phyloP scores from a whole-genome alignment of 2,329 filamentous ascomycete species.

The Apiospora arundinis region DNA sequence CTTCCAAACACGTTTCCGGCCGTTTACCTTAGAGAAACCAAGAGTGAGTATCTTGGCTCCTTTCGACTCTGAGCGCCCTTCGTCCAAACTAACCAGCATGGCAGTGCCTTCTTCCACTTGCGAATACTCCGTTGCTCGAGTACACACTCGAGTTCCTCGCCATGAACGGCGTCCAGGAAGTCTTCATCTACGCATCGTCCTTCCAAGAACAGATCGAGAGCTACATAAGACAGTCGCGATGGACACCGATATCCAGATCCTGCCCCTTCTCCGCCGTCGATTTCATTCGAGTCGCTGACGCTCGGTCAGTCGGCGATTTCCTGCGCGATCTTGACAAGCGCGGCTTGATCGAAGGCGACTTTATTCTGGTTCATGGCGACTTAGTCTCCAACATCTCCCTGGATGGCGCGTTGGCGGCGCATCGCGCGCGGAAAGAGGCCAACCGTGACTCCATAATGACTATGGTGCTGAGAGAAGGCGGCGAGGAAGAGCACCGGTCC shows the following conservation, averaged over 20 bases:
- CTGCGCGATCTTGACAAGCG: constrained; percentile 92
- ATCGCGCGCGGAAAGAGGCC: constrained; percentile 78
- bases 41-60: constrained; percentile 63
- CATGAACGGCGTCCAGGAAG: constrained; percentile 92
- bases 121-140: constrained; percentile 93
- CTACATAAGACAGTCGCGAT: constrained; percentile 80
- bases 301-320: constrained; percentile 88
- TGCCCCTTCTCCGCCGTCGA: constrained; percentile 79
- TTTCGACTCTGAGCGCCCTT: not conserved
- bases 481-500: constrained; percentile 72
- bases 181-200: constrained; percentile 89
- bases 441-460: constrained; percentile 99
- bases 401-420: constrained; percentile 77
- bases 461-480: constrained; percentile 83
- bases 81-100: constrained; percentile 28
- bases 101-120: constrained; percentile 89
- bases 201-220: constrained; percentile 87
- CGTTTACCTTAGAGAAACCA: constrained; percentile 87
- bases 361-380: constrained; percentile 91
- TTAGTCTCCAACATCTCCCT: constrained; percentile 88
- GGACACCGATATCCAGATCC: constrained; percentile 63
- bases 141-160: constrained; percentile 97
- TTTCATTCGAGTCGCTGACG: constrained; percentile 83
- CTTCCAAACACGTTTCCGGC: constrained; percentile 89
- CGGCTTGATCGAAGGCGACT: constrained; percentile 85